These are phyloP conservation scores for Saxophila tyrrhenica DNA, from an alignment of 495 filamentous ascomycete genomes.

Conservation along the genomic window DNA sequence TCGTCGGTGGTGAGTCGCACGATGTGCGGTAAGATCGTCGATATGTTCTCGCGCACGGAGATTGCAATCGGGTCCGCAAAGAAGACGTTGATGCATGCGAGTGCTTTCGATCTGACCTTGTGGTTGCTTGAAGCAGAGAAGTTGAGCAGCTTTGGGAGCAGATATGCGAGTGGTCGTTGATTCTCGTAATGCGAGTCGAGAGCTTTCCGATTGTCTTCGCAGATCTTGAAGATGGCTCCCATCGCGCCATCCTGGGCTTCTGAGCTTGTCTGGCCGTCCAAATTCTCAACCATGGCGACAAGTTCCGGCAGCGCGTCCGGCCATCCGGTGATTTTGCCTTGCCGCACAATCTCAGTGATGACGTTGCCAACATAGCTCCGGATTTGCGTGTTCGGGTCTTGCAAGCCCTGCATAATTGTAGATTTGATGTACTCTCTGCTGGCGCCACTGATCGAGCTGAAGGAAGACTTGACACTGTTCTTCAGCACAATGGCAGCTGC, in stretches of 20 bases:
- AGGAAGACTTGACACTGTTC: conserved; percentile 67
- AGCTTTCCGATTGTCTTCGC: conserved; percentile 84
- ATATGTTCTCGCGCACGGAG: conserved; percentile 62
- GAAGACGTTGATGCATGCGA: conserved; percentile 84
- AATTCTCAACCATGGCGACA: conserved; percentile 61
- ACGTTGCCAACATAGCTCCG: conserved; percentile 84
- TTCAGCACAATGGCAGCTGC: conserved; percentile 91
- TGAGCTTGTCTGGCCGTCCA: conserved; percentile 49
- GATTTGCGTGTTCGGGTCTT: conserved; percentile 71
- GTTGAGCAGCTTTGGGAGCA: conserved; percentile 83
- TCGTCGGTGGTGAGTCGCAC: conserved; percentile 69
- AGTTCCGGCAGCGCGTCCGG: conserved; percentile 78
- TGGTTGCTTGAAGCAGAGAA: conserved; percentile 63
- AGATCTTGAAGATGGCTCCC: conserved; percentile 85
- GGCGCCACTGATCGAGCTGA: conserved; percentile 55
- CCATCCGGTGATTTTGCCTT: conserved; percentile 81
- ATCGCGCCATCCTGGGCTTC: conserved; percentile 86
- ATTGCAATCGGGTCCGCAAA: conserved; percentile 62
- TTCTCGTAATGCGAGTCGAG: conserved; percentile 79
- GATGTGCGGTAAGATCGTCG: conserved; percentile 66
- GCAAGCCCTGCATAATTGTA: conserved; percentile 62
- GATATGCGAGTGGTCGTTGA: conserved; percentile 72
- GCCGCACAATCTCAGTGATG: conserved; percentile 83
- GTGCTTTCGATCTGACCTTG: conserved; percentile 65
- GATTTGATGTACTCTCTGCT: conserved; percentile 67